Percentiles rank a stretch among this genome's conserved stretches.
Conservation (phyloP, 768 basidiomycete genomes). For the Boletus sp. region DNA sequence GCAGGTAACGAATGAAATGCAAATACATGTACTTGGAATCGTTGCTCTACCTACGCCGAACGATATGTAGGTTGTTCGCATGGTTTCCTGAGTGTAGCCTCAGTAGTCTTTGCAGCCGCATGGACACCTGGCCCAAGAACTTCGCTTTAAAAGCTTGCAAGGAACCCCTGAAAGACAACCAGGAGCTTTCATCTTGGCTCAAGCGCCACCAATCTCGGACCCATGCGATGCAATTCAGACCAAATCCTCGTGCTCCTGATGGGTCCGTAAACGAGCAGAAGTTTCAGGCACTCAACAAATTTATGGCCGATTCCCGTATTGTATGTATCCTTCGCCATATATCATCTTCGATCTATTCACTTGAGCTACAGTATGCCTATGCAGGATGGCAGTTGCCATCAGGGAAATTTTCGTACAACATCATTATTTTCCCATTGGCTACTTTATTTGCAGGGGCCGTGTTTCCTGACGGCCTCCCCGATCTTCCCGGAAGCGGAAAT, state of each 20-base stretch:
- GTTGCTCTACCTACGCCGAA: slow-evolving; percentile 19
- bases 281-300: slow-evolving; percentile 40
- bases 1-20: slow-evolving; percentile 40
- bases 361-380: slow-evolving; percentile 43
- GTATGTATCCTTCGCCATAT: slow-evolving; percentile 36
- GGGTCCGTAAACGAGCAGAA: slow-evolving; percentile 41
- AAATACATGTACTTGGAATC: slow-evolving; percentile 35
- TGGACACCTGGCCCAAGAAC: slow-evolving; percentile 52
- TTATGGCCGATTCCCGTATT: slow-evolving; percentile 43
- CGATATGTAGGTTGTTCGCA: slow-evolving; percentile 35
- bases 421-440: slow-evolving; percentile 45
- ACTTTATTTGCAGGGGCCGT: slow-evolving; percentile 43
- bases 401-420: slow-evolving; percentile 43
- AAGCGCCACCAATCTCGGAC: slow-evolving; percentile 35
- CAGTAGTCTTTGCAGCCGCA: slow-evolving; percentile 37
- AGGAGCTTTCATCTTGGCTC: slow-evolving; percentile 50
- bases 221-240: slow-evolving; percentile 41
- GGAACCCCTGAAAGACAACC: slow-evolving; percentile 39
- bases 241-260: slow-evolving; percentile 35
- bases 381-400: slow-evolving; percentile 48
- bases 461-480: slow-evolving; percentile 55
- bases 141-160: slow-evolving; percentile 42
- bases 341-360: slow-evolving; percentile 1
- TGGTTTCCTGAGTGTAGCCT: not conserved
- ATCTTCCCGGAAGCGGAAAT: slow-evolving; percentile 29